Percentiles rank a stretch among this genome's conserved stretches.
Conservation (phyloP, 2,329 filamentous ascomycete species). For the Mycogone perniciosa region DNA sequence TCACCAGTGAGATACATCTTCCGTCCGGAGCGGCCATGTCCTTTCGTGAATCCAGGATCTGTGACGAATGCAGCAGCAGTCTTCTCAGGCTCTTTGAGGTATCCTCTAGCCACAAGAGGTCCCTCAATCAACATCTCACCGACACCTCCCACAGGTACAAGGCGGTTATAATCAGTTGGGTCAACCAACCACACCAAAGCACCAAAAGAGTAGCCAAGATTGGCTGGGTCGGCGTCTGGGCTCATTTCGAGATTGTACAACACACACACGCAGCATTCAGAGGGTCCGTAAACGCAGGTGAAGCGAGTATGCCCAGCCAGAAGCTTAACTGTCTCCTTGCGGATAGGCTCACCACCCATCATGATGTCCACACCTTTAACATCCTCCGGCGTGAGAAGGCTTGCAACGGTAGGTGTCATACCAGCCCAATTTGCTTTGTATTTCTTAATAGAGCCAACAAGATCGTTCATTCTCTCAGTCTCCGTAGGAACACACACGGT, state of each 20-base stretch:
- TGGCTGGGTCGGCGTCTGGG: background rate
- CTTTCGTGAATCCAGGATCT: background rate
- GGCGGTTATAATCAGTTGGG: slow-evolving; percentile 1
- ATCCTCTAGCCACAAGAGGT: background rate
- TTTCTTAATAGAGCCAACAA: slow-evolving; percentile 6
- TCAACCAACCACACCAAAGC: slow-evolving; percentile 7
- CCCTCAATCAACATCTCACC: slow-evolving; percentile 3
- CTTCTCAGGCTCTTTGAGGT: background rate
- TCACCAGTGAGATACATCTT: slow-evolving; percentile 13
- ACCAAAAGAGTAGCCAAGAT: background rate
- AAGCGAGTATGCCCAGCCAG: background rate
- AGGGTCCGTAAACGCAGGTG: background rate
- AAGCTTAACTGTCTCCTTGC: background rate
- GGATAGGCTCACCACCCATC: background rate
- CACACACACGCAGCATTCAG: background rate
- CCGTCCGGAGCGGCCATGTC: background rate
- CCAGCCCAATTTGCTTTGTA: background rate
- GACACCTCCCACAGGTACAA: background rate
- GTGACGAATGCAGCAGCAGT: background rate
- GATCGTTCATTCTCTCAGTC: slow-evolving; percentile 10
- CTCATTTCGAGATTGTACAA: no score
- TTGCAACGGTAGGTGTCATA: background rate
- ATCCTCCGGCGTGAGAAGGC: background rate
- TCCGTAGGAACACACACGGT: slow-evolving; percentile 14
- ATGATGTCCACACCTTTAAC: background rate